Evolutionary conservation across 2,329 filamentous ascomycete species (phyloP).

Genomic region (Phialophora expanda): DNA sequence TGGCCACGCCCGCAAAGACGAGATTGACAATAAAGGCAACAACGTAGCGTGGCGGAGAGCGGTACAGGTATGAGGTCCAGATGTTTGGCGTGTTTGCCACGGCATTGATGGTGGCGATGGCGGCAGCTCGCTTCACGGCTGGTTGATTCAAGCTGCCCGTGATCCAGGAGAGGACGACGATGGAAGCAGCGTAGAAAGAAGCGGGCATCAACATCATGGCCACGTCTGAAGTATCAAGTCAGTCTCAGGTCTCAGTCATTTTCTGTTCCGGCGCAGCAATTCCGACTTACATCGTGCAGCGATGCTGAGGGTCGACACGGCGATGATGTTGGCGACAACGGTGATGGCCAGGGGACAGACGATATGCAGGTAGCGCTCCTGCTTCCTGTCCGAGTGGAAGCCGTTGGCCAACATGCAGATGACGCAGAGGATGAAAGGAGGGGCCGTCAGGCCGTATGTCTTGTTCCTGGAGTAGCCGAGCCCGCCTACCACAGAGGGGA

Average conservation of each 20-base stretch:
- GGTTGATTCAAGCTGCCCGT: conserved; percentile 75
- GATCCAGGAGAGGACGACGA: conserved; percentile 72
- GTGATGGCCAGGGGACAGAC: conserved; percentile 65
- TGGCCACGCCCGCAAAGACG: conserved; percentile 34
- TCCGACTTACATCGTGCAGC: conserved; percentile 59
- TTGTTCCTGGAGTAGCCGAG: conserved; percentile 65
- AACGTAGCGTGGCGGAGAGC: conserved; percentile 38
- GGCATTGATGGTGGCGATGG: conserved; percentile 76
- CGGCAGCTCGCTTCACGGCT: conserved; percentile 73
- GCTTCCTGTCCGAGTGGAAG: conserved; percentile 72
- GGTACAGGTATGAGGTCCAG: conserved; percentile 41
- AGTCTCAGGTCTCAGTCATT: not conserved
- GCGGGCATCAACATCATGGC: conserved; percentile 72
- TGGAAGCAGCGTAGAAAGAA: conserved; percentile 59
- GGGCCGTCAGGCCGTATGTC: conserved; percentile 31
- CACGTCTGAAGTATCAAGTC: conserved; percentile 50
- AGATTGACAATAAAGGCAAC: conserved; percentile 40
- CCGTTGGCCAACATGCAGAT: conserved; percentile 69
- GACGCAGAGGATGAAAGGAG: conserved; percentile 32
- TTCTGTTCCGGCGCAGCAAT: not conserved
- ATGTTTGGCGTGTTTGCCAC: conserved; percentile 61
- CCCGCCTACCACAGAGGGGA: conserved; percentile 72
- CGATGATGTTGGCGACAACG: conserved; percentile 69
- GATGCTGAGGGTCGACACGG: conserved; percentile 64
- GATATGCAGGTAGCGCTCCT: conserved; percentile 73